phyloP scores from a whole-genome alignment of 352 stramenopile species.

The Aphanomyces invadans region DNA sequence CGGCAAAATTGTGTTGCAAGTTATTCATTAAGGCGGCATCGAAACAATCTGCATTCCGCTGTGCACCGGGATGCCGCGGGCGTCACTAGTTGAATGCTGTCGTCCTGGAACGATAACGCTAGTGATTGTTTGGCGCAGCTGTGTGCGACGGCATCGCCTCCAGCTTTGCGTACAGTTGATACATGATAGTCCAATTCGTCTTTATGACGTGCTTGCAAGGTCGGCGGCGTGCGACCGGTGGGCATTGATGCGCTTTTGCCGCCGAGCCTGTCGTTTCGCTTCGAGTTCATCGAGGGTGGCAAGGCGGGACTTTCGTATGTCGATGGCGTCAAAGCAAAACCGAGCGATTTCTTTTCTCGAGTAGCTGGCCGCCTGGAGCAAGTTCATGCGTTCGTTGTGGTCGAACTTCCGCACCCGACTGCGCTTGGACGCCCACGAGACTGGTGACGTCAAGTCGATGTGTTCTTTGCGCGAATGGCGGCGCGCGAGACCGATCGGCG shows the following conservation, averaged over 20 bases:
- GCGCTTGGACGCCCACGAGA: background rate
- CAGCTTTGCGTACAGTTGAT: too few relatives aligned
- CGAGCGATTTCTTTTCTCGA: constrained; percentile 9
- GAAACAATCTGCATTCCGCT: background rate
- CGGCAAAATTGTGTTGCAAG: constrained; percentile 27
- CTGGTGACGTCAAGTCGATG: constrained; percentile 2
- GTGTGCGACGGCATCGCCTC: too few relatives aligned
- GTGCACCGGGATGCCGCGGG: too few relatives aligned
- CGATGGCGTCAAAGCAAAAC: constrained; percentile 21
- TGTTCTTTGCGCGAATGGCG: constrained; percentile 7
- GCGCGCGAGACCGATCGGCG: constrained; percentile 12
- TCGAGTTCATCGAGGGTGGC: constrained; percentile 12
- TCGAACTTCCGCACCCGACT: constrained; percentile 16
- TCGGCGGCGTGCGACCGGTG: too few relatives aligned
- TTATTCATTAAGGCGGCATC: background rate
- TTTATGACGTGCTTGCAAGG: too few relatives aligned
- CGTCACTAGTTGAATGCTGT: too few relatives aligned
- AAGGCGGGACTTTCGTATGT: background rate
- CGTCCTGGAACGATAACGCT: too few relatives aligned
- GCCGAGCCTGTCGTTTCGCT: background rate
- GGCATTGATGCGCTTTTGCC: background rate
- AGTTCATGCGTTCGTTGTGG: constrained; percentile 20
- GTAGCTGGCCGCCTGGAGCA: constrained; percentile 19
- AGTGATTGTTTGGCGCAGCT: too few relatives aligned
- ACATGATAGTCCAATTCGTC: too few relatives aligned